Evolutionary conservation across 352 stramenopile species (phyloP).

Genomic region (Thalassiosira ordinaria): DNA sequence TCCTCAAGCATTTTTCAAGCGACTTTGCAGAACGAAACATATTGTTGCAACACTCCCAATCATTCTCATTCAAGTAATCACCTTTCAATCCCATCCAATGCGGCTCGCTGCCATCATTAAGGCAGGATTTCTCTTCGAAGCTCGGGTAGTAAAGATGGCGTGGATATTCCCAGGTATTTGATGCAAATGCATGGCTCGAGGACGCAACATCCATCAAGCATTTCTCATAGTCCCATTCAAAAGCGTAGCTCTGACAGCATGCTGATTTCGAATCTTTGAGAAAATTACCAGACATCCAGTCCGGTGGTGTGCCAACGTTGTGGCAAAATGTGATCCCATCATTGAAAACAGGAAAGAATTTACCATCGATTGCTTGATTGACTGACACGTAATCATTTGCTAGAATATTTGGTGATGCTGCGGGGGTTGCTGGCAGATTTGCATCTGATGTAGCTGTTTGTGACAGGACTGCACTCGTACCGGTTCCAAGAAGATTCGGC

Average conservation of each 20-base stretch:
- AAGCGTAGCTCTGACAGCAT: slow-evolving; percentile 21
- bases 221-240: slow-evolving; percentile 13
- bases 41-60: slow-evolving; percentile 30
- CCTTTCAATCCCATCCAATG: slow-evolving; percentile 25
- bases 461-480: no score
- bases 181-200: neutral
- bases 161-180: neutral
- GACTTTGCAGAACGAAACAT: slow-evolving; percentile 14
- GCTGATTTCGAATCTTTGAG: slow-evolving; percentile 1
- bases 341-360: slow-evolving; percentile 25
- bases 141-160: slow-evolving; percentile 25
- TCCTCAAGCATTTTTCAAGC: neutral
- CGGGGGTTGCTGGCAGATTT: neutral
- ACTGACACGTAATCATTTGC: slow-evolving; percentile 2
- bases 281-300: slow-evolving; percentile 7
- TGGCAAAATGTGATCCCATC: slow-evolving; percentile 12
- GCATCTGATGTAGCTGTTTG: no score
- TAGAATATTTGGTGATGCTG: neutral
- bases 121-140: neutral
- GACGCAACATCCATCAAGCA: neutral
- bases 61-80: slow-evolving; percentile 19
- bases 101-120: slow-evolving; percentile 19
- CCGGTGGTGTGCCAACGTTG: slow-evolving; percentile 8
- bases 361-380: neutral
- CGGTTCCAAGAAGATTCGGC: neutral